These are phyloP conservation scores for Calonectria pseudoturangicola DNA, from an alignment of 2,329 filamentous ascomycete species.

Conservation along the genomic window DNA sequence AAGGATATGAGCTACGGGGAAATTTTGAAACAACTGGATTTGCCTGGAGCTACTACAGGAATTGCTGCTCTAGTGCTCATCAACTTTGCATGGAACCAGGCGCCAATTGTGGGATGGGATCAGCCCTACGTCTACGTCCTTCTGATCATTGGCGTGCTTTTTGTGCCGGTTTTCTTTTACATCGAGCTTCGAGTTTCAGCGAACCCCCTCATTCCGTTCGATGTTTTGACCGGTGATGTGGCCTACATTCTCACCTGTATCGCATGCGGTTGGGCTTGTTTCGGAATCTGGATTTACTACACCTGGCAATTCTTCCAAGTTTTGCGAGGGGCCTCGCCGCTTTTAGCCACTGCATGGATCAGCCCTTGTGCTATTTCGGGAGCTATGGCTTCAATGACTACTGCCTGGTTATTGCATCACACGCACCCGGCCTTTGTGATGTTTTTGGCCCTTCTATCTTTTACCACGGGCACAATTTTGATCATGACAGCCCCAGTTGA, in stretches of 20 bases:
- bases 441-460: conserved; percentile 65
- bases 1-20: conserved; percentile 38
- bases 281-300: conserved; percentile 74
- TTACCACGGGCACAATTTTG: conserved; percentile 65
- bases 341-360: conserved; percentile 67
- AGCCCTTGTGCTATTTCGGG: conserved; percentile 66
- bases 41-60: conserved; percentile 65
- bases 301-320: conserved; percentile 69
- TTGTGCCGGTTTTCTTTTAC: conserved; percentile 74
- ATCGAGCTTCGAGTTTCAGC: conserved; percentile 69
- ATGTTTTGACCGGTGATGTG: conserved; percentile 64
- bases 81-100: conserved; percentile 82
- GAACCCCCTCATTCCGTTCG: conserved; percentile 75
- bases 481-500: conserved; percentile 68
- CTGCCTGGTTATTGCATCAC: conserved; percentile 63
- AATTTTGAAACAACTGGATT: conserved; percentile 60
- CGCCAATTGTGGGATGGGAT: conserved; percentile 75
- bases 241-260: conserved; percentile 75
- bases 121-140: conserved; percentile 73
- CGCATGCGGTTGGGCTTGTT: conserved; percentile 72
- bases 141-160: conserved; percentile 73
- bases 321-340: conserved; percentile 63
- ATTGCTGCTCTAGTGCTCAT: conserved; percentile 75
- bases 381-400: conserved; percentile 65
- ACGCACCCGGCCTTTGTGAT: conserved; percentile 62